phyloP scores from a whole-genome alignment of 495 filamentous ascomycete species.

The Hyphodiscus hymeniophilus region DNA sequence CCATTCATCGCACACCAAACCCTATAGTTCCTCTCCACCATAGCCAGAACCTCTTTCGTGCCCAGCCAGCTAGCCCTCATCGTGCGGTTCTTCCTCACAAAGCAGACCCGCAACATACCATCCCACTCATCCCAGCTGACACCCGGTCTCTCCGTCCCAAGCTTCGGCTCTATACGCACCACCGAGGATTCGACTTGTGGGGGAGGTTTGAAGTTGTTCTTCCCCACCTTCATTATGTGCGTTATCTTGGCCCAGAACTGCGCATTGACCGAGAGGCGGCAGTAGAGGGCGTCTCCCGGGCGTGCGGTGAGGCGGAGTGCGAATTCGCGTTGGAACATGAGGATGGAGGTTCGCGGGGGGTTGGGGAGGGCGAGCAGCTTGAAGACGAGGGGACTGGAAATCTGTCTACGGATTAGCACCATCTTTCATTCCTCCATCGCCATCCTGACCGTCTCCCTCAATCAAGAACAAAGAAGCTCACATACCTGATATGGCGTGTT shows the following conservation, averaged over 20 bases:
- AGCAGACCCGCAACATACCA: slow-evolving; percentile 75
- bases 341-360: slow-evolving; percentile 68
- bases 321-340: slow-evolving; percentile 86
- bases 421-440: too few species aligned
- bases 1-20: slow-evolving; percentile 82
- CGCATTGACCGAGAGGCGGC: slow-evolving; percentile 77
- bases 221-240: slow-evolving; percentile 79
- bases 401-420: slow-evolving; percentile 36
- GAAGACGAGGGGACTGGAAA: slow-evolving; percentile 84
- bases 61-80: slow-evolving; percentile 68
- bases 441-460: too few species aligned
- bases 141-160: slow-evolving; percentile 61
- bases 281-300: slow-evolving; percentile 77
- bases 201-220: slow-evolving; percentile 91
- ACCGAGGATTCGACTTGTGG: slow-evolving; percentile 84
- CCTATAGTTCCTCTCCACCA: slow-evolving; percentile 80
- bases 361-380: slow-evolving; percentile 72
- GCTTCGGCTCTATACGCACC: slow-evolving; percentile 68
- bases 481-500: slow-evolving; percentile 83
- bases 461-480: slow-evolving; percentile 6
- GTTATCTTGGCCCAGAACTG: slow-evolving; percentile 89
- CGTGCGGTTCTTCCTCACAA: slow-evolving; percentile 66
- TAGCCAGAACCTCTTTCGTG: slow-evolving; percentile 65
- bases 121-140: slow-evolving; percentile 95
- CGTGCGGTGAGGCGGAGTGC: slow-evolving; percentile 68